These are phyloP conservation scores for Cladosporium austrohemisphaericum DNA, from an alignment of 2,329 filamentous ascomycete genomes.

Conservation along the genomic window DNA sequence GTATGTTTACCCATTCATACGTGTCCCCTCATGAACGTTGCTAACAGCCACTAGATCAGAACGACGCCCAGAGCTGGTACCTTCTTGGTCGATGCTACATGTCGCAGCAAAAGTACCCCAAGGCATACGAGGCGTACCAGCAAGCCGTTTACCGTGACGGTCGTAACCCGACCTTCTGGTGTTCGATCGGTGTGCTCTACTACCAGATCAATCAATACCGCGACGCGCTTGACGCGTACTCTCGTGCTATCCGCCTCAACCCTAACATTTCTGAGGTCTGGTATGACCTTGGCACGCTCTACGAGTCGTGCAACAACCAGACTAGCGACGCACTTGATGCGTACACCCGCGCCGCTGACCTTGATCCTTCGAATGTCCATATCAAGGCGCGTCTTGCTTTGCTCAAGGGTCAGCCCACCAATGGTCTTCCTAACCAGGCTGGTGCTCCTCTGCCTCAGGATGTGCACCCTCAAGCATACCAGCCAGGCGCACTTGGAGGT, in stretches of 20 bases:
- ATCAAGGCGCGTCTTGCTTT: conserved; percentile 93
- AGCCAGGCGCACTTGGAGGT: conserved; percentile 69
- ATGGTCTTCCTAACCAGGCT: conserved; percentile 66
- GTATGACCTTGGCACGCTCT: conserved; percentile 96
- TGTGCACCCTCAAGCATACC: conserved; percentile 91
- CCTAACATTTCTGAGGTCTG: conserved; percentile 98
- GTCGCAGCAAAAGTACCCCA: conserved; percentile 98
- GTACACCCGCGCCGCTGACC: conserved; percentile 88
- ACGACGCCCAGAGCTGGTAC: conserved; percentile 97
- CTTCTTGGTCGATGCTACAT: conserved; percentile 96
- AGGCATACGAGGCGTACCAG: conserved; percentile 97
- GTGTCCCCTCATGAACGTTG: neutral
- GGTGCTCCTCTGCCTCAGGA: conserved; percentile 88
- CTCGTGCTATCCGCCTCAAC: conserved; percentile 90
- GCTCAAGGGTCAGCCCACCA: conserved; percentile 70
- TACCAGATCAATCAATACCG: conserved; percentile 99
- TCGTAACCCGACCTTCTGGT: conserved; percentile 98
- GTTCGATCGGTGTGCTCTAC: conserved; percentile 96
- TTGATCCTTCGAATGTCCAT: conserved; percentile 88
- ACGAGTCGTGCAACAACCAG: conserved; percentile 98
- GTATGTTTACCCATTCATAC: conserved; percentile 61
- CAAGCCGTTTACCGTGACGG: conserved; percentile 98
- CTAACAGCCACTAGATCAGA: conserved; percentile 64
- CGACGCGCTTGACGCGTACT: conserved; percentile 95
- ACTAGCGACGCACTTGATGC: conserved; percentile 94